A percentile compares a stretch with the other conserved stretches of the same genome.
phyloP scores from a whole-genome alignment of 164 flowering plant species.

The Magnolia kwangsiensis region DNA sequence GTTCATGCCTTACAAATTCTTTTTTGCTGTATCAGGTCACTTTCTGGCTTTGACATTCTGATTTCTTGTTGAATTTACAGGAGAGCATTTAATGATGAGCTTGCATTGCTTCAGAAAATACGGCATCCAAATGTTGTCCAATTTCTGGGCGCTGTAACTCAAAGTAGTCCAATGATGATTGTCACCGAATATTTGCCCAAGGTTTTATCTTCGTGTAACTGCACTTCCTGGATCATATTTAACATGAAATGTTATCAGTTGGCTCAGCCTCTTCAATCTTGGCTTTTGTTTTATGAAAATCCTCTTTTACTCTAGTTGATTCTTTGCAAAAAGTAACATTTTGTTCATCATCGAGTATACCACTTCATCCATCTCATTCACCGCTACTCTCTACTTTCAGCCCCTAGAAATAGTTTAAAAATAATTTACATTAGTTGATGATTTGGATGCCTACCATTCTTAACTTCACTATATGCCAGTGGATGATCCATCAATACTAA shows the following conservation, averaged over 20 bases:
- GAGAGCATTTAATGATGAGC: conserved; percentile 85
- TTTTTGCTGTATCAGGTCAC: neutral
- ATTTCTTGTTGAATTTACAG: conserved; percentile 33
- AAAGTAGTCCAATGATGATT: conserved; percentile 98
- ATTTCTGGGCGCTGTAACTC: conserved; percentile 97
- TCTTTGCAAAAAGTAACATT: neutral
- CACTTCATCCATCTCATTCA: too few species aligned
- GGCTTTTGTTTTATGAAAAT: neutral
- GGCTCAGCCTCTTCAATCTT: neutral
- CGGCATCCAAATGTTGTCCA: conserved; percentile 99
- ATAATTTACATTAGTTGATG: too few species aligned
- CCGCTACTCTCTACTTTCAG: neutral
- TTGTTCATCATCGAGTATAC: neutral
- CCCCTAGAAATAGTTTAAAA: neutral
- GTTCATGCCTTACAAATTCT: neutral
- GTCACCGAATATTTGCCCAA: conserved; percentile 93
- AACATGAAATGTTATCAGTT: neutral
- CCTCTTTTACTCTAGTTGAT: neutral
- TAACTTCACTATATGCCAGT: too few species aligned
- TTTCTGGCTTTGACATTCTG: neutral
- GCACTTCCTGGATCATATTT: neutral
- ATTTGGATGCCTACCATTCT: too few species aligned
- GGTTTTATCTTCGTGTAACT: conserved; percentile 32
- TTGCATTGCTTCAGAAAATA: conserved; percentile 80
- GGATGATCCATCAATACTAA: too few species aligned